Evolutionary conservation across 768 basidiomycete species (phyloP).

Genomic region (Boletus rubescentipes): DNA sequence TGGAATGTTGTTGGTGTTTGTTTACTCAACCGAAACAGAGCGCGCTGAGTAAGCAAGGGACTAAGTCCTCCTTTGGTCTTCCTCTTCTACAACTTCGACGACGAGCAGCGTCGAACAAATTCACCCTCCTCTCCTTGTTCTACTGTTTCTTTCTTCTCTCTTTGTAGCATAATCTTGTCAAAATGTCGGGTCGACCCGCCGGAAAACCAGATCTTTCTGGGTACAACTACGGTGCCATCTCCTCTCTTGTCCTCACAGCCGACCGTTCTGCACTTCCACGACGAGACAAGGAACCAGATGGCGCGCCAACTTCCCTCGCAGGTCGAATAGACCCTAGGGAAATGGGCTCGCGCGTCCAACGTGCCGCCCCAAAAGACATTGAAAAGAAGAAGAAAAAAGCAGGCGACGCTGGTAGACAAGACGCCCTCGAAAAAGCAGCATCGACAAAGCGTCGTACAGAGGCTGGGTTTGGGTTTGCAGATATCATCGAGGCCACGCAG

Average conservation of each 20-base stretch:
- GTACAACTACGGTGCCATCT: constrained; percentile 96
- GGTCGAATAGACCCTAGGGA: constrained; percentile 87
- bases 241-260: constrained; percentile 92
- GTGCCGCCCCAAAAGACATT: constrained; percentile 81
- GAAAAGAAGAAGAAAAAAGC: constrained; percentile 95
- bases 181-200: constrained; percentile 41
- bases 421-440: constrained; percentile 56
- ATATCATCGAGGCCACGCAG: constrained; percentile 93
- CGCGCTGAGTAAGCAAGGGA: too few species aligned
- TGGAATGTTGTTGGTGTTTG: too few species aligned
- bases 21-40: too few species aligned
- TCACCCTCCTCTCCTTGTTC: neutral
- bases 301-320: constrained; percentile 88
- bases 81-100: constrained; percentile 9
- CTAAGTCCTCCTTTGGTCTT: neutral
- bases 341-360: constrained; percentile 90
- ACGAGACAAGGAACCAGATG: constrained; percentile 95
- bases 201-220: constrained; percentile 80
- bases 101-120: constrained; percentile 4
- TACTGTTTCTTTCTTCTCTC: neutral
- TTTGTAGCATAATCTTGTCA: constrained; percentile 6
- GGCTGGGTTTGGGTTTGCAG: constrained; percentile 73
- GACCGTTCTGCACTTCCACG: constrained; percentile 78
- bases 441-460: constrained; percentile 59
- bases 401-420: constrained; percentile 47